Base-by-base conservation (phyloP, 495 filamentous ascomycete genomes). In the Choiromyces venosus region DNA sequence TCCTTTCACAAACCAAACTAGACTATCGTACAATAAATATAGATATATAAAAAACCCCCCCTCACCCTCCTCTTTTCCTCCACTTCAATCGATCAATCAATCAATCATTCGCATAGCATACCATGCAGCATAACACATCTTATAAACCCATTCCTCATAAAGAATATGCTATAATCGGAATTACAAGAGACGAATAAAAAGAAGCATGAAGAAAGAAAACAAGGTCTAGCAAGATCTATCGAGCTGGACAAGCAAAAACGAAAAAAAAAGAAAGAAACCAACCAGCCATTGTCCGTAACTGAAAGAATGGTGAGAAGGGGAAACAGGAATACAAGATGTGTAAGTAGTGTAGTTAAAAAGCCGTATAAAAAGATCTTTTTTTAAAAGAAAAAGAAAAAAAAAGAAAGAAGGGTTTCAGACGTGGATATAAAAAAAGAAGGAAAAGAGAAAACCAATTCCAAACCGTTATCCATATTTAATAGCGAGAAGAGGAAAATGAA, bases 81-180 rank as follows among this genome's bases (percentile, higher is more conserved):
- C n/a, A n/a, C n/a, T n/a, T n/a, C n/a, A n/a, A n/a, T n/a, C n/a
- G n/a, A n/a, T n/a, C 66, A 36, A 38, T 64, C 42, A 8, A 37
- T 18, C 14, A 25, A 66, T 37, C 42, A n/a, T n/a, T n/a, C 66
- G 56, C 40, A 71, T 67, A 2, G 42, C 64, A 19, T 29, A 68
- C 37, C 25, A 33, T 33, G 14, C 70, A 39, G 37, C 70, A 66
- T 36, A 38, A 19, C 52, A 29, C n/a, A n/a, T n/a, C n/a, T n/a
- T 67, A 66, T 25, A 66, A 37, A 71, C 35, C 35, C 35, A 71
- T 36, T 68, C 37, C 29, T 37, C 37, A 35, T 38, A 37, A 38
- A 66, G 16, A 37, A 69, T 66, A 38, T 36, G 29, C 33, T 25
- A 66, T 33, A 35, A 71, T 29, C 10, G 33, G 66, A 67, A 29